Evolutionary conservation across 495 filamentous ascomycete species (phyloP).

Genomic region (Aspergillus haitiensis): DNA sequence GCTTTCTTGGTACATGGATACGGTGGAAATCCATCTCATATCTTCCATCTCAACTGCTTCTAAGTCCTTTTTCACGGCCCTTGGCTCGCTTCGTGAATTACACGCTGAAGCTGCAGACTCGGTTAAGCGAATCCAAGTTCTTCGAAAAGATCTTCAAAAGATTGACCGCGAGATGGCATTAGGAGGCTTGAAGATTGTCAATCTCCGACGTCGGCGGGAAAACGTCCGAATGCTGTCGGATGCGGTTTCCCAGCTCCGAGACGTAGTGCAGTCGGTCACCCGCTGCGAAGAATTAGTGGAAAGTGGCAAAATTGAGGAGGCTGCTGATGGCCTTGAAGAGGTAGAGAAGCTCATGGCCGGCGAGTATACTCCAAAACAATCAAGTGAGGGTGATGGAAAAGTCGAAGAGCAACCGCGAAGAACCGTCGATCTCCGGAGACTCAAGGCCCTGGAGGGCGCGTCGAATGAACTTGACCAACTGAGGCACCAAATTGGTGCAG

Average conservation of each 20-base stretch:
- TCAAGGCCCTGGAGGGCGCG: slow-evolving; percentile 79
- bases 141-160: slow-evolving; percentile 74
- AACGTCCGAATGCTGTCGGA: slow-evolving; percentile 82
- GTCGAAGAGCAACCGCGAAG: slow-evolving; percentile 26
- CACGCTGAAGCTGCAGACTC: slow-evolving; percentile 92
- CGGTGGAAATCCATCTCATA: slow-evolving; percentile 95
- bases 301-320: slow-evolving; percentile 73
- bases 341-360: slow-evolving; percentile 80
- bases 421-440: slow-evolving; percentile 68
- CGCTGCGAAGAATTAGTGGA: slow-evolving; percentile 81
- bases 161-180: slow-evolving; percentile 87
- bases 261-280: slow-evolving; percentile 72
- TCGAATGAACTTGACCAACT: slow-evolving; percentile 72
- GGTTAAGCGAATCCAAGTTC: slow-evolving; percentile 76
- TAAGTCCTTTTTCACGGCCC: slow-evolving; percentile 91
- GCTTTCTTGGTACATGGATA: slow-evolving; percentile 99
- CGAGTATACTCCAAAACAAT: slow-evolving; percentile 41
- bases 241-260: slow-evolving; percentile 77
- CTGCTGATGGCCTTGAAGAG: slow-evolving; percentile 70
- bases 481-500: slow-evolving; percentile 77
- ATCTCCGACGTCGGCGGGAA: slow-evolving; percentile 74
- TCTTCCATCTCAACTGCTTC: slow-evolving; percentile 94
- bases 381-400: slow-evolving; percentile 25
- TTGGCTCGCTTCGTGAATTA: slow-evolving; percentile 86
- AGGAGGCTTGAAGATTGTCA: slow-evolving; percentile 81